These are phyloP conservation scores for Wallacemonas rigidus DNA, from an alignment of 208 protist species.

Conservation along the genomic window DNA sequence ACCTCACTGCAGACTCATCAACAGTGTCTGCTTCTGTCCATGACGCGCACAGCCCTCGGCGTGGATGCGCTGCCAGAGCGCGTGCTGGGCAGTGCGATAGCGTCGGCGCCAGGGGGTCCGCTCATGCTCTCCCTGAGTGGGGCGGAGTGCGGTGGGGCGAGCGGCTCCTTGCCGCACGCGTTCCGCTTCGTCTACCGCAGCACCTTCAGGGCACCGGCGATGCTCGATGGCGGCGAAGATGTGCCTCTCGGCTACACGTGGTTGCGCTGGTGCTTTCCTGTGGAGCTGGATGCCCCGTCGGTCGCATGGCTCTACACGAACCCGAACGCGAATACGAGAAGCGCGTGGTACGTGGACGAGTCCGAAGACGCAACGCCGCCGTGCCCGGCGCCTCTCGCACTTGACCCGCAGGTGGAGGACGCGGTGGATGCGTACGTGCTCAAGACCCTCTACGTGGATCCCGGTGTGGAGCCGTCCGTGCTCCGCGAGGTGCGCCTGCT, in stretches of 20 bases:
- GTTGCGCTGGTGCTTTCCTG: constrained; percentile 54
- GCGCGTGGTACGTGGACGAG: neutral
- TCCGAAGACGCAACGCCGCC: neutral
- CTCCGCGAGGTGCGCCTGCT: constrained; percentile 51
- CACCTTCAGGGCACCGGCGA: constrained; percentile 59
- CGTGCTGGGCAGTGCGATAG: neutral
- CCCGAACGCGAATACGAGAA: too few species aligned
- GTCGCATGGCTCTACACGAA: neutral
- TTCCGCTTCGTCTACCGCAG: constrained; percentile 66
- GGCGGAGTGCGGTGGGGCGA: constrained; percentile 10
- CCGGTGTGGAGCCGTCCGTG: constrained; percentile 53
- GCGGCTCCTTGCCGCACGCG: constrained; percentile 6
- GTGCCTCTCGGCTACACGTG: constrained; percentile 65
- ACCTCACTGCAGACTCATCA: constrained; percentile 50
- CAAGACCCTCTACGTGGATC: constrained; percentile 42
- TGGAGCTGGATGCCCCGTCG: constrained; percentile 33
- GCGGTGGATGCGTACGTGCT: constrained; percentile 16
- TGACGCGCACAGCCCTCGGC: constrained; percentile 36
- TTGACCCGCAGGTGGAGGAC: neutral
- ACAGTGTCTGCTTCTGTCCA: constrained; percentile 68
- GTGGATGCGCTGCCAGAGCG: constrained; percentile 15
- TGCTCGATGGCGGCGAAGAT: constrained; percentile 78
- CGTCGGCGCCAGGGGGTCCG: neutral
- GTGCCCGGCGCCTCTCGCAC: neutral
- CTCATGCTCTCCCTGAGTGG: neutral